These are phyloP conservation scores for Papiliotrema laurentii DNA, from an alignment of 1,284 basidiomycete species.

Conservation along the genomic window DNA sequence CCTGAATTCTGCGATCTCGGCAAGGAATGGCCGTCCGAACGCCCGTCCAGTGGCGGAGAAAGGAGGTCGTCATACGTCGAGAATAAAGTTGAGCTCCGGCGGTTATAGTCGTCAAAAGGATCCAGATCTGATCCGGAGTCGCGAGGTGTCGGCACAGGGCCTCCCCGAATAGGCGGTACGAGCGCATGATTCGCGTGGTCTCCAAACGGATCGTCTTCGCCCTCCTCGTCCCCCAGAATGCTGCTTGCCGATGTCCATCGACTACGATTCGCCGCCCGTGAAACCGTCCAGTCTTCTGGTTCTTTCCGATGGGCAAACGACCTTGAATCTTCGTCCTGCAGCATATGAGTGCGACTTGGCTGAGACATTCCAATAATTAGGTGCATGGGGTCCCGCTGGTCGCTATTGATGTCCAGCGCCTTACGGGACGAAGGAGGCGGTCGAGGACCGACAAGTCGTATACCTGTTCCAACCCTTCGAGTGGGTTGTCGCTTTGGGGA, in stretches of 20 bases:
- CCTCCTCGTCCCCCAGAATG: conserved; percentile 8
- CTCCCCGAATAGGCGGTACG: conserved; percentile 20
- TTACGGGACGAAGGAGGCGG: conserved; percentile 9
- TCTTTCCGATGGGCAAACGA: conserved; percentile 8
- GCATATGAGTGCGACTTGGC: conserved; percentile 39
- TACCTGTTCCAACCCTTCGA: conserved; percentile 23
- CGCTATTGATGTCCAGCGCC: neutral
- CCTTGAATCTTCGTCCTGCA: conserved; percentile 35
- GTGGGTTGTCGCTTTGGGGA: conserved; percentile 20
- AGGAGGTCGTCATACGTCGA: neutral
- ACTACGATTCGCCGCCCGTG: conserved; percentile 6
- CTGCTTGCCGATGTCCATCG: conserved; percentile 21
- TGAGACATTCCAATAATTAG: no score
- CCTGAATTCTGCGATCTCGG: conserved; percentile 18
- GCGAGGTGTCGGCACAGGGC: conserved; percentile 38
- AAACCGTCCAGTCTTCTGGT: conserved; percentile 14
- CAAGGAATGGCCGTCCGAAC: conserved; percentile 11
- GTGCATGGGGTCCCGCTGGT: no score
- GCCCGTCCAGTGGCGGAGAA: neutral
- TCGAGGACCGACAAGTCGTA: conserved; percentile 29
- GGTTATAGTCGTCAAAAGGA: conserved; percentile 18
- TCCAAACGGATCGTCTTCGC: conserved; percentile 9
- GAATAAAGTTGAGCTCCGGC: conserved; percentile 10
- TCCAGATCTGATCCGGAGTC: conserved; percentile 17
- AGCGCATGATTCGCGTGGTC: conserved; percentile 12